A percentile compares a stretch with the other conserved stretches of the same genome.
These are phyloP conservation scores for Mortierella antarctica DNA, from an alignment of 192 early-diverging fungal genomes.

Conservation along the genomic window DNA sequence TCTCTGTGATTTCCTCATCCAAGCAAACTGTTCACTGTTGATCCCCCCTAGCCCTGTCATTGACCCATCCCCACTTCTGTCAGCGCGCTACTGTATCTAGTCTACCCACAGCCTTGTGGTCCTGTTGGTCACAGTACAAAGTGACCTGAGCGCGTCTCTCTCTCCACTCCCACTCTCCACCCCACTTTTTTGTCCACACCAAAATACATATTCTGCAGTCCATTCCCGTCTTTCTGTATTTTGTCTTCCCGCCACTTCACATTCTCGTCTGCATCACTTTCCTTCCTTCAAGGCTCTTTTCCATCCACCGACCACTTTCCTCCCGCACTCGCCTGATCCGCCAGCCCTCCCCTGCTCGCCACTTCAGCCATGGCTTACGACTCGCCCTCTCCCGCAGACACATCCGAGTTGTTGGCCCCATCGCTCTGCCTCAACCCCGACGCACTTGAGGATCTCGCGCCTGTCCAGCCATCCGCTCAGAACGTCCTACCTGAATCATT, in stretches of 20 bases:
- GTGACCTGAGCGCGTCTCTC: neutral
- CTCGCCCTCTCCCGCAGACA: conserved; percentile 46
- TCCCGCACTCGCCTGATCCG: neutral
- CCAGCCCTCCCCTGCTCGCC: neutral
- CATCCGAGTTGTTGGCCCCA: conserved; percentile 45
- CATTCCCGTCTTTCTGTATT: neutral
- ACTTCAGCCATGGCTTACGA: conserved; percentile 38
- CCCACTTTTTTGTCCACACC: neutral
- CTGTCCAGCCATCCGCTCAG: conserved; percentile 32
- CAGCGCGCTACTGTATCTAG: too few relatives aligned
- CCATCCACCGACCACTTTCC: neutral
- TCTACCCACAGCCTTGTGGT: too few relatives aligned
- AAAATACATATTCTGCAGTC: neutral
- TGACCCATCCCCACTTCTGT: too few relatives aligned
- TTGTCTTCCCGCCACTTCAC: neutral
- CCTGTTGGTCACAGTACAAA: too few relatives aligned
- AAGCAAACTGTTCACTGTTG: too few relatives aligned
- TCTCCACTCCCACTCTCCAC: neutral
- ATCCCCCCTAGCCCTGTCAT: neutral
- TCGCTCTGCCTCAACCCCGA: conserved; percentile 51
- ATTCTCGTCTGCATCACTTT: neutral
- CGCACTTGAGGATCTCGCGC: conserved; percentile 49
- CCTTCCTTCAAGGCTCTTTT: neutral
- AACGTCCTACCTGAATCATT: conserved; percentile 40
- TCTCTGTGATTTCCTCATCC: neutral